Conservation (phyloP, 306 rosid genomes). For the Rosa lucieae region DNA sequence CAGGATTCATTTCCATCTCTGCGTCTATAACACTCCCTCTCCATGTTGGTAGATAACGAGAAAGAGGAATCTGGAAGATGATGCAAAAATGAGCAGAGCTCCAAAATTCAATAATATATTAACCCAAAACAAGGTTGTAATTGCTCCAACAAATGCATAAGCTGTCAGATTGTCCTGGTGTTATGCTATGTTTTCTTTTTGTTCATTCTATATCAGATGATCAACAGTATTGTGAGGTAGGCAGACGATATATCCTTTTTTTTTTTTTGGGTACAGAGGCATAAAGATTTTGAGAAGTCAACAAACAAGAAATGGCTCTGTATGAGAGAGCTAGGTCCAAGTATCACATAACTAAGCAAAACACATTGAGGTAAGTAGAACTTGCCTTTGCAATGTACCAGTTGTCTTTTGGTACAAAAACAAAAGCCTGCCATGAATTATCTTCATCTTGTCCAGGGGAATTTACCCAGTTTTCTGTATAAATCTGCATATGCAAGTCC, state of each 20-base stretch:
- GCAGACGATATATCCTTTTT: not conserved
- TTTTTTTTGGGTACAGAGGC: not conserved
- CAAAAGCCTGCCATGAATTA: conserved; percentile 85
- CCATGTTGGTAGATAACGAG: too few species aligned
- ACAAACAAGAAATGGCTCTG: not conserved
- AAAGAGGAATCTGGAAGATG: too few species aligned
- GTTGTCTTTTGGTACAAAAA: conserved; percentile 68
- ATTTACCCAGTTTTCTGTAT: conserved; percentile 93
- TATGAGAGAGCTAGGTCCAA: not conserved
- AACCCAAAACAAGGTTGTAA: not conserved
- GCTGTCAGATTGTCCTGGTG: not conserved
- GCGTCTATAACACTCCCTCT: too few species aligned
- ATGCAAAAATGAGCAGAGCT: too few species aligned
- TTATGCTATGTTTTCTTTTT: not conserved
- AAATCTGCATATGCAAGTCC: conserved; percentile 55
- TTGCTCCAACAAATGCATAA: not conserved
- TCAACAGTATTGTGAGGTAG: not conserved
- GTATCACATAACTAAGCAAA: not conserved
- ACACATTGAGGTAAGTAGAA: not conserved
- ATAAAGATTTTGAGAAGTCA: not conserved
- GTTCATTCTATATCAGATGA: not conserved
- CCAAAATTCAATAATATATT: too few species aligned
- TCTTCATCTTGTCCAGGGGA: conserved; percentile 88
- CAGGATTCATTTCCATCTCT: too few species aligned
- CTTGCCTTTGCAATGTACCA: conserved; percentile 81